Evolutionary conservation across 208 protist species (phyloP), one percentile per base, ranked within the genome.

Genomic region (Plasmodiophora brassicae): DNA sequence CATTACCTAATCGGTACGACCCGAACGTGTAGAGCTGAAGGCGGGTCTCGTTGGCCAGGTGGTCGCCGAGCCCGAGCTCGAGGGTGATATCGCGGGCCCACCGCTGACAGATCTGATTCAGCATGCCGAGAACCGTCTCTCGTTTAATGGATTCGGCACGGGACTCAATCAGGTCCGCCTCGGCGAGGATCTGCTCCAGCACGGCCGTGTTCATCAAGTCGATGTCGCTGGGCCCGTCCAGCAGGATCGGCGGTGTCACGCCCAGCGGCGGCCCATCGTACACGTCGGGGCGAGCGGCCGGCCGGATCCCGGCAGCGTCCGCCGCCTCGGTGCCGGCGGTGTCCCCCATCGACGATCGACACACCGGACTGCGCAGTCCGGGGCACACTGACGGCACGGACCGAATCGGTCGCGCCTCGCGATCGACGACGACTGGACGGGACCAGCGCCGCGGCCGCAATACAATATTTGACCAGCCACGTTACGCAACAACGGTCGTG

Each of bases 11-110:
- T 25, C 50, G 95, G 92, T 98, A 99, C 0, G 97, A 98, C 20
- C 98, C 98, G 45, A 97, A 98, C 20, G 97, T 97, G 87, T 97
- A 98, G 89, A 99, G 22, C 8, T 14, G 1, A 28, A 39, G 46
- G 65, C 87, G 65, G n/a, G 87, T 60, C 0, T n/a, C 25, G 35
- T 65, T 5, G 0, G 71, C 87, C 32, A 44, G n/a, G 25, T 10
- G 28, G 28, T 65, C 65, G 32, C 39, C 46, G 5, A 87, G 85
- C 32, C 85, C 85, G 20, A 38, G 14, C 0, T 0, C 1, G 28
- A 87, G 0, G 0, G 28, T 53, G 36, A 87, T 53, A 1, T 25
- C 85, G 0, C 39, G 46, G 5, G 60, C 85, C 46, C 44, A 87
- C 54, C 36, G 0, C 28, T 32, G 1, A 8, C 32, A 10, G 0